Evolutionary conservation across 2,329 filamentous ascomycete genomes (phyloP), one percentile per base, ranked within the genome.

Genomic region (Huntiella bhutanensis): DNA sequence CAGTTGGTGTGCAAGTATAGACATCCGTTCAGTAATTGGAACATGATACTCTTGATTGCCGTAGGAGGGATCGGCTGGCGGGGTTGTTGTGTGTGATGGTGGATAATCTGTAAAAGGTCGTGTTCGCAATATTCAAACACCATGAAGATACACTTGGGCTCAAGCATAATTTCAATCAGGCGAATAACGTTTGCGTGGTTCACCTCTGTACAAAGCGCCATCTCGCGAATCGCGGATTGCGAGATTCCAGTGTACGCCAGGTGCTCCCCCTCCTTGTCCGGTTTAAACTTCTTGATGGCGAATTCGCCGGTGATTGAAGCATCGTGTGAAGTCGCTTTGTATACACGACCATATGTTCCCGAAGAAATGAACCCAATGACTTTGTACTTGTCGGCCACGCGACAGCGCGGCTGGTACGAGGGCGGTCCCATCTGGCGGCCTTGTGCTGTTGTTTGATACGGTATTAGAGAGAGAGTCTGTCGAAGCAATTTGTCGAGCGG

Each of bases 261-360:
- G 55, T 82, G 75, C 61, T 98, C 91, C 48, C 91, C 91, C 64
- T 98, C 91, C 65, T 96, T 98, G 63, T 98, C 91, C 5, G 87
- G 87, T 67, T 95, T 95, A 74, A 95, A 94, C 74, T 98, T 98
- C 60, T 98, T 98, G 68, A 98, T 98, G 55, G 91, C 91, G 58
- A 94, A 95, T 57, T 94, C 85, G 52, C 83, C 82, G 1, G 22
- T 41, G 28, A 43, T 15, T 16, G 11, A 13, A 44, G 75, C 64
- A 59, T 78, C 67, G 53, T 80, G 77, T 55, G 83, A 77, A 38
- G 85, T 69, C 13, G 91, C 91, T 60, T 98, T 98, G 73, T 96
- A 98, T 5, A 98, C 91, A 32, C 91, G 80, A 33, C 91, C 91
- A 73, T 98, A 98, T 12, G 91, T 98, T 41, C 91, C 91, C 55